phyloP scores from a whole-genome alignment of 768 basidiomycete genomes.

The Mrakia blollopis region DNA sequence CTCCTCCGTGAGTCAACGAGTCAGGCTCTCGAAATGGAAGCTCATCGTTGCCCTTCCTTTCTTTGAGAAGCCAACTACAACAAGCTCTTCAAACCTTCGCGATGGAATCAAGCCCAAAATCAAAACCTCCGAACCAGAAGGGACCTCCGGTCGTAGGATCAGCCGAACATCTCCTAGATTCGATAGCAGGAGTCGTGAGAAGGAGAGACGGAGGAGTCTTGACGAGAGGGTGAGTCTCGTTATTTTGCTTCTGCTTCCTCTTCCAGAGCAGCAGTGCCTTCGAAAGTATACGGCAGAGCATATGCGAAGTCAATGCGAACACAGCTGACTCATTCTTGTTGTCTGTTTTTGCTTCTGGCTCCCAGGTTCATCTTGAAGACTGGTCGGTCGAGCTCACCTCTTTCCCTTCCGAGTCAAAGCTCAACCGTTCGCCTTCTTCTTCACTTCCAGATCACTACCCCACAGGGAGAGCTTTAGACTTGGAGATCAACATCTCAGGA shows the following conservation, averaged over 20 bases:
- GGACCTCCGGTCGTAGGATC: slow-evolving; percentile 14
- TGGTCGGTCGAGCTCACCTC: slow-evolving; percentile 55
- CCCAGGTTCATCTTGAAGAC: slow-evolving; percentile 84
- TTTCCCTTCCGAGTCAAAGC: slow-evolving; percentile 54
- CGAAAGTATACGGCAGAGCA: background rate
- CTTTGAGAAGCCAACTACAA: background rate
- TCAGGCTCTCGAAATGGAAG: background rate
- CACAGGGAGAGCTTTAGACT: slow-evolving; percentile 48
- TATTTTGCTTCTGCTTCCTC: background rate
- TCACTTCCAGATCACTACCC: slow-evolving; percentile 40
- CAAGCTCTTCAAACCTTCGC: background rate
- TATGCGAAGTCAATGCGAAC: background rate
- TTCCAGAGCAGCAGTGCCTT: too few species aligned
- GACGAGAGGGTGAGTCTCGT: background rate
- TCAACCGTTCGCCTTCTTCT: slow-evolving; percentile 13
- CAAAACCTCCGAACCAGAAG: background rate
- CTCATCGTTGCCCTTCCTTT: background rate
- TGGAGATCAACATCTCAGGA: slow-evolving; percentile 86
- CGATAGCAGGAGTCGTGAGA: slow-evolving; percentile 27
- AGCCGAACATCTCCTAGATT: slow-evolving; percentile 20
- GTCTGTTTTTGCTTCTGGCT: background rate
- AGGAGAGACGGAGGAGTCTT: slow-evolving; percentile 28
- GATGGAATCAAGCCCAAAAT: background rate
- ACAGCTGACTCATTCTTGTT: background rate
- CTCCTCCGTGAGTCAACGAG: too few species aligned